Percentiles rank a stretch among this genome's conserved stretches.
phyloP scores from a whole-genome alignment of 1,139 yeast genomes.

The Geotrichum phurueaensis region DNA sequence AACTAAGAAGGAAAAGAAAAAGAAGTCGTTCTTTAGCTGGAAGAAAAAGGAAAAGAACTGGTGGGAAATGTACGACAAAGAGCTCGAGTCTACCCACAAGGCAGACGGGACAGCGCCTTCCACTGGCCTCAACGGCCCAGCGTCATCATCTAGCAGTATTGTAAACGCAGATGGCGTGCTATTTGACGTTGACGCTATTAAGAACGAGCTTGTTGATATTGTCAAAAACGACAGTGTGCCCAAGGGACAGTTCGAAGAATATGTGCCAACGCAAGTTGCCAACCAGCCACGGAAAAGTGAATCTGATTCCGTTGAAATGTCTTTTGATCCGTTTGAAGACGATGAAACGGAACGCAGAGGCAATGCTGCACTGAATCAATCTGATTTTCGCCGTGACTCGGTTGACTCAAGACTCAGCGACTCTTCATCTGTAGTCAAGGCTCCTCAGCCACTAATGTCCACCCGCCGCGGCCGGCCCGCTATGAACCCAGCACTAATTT shows the following conservation, averaged over 20 bases:
- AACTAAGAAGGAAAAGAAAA: conserved; percentile 34
- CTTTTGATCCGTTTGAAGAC: conserved; percentile 18
- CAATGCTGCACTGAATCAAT: background rate
- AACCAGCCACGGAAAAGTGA: background rate
- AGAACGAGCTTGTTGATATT: conserved; percentile 30
- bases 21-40: conserved; percentile 42
- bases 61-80: conserved; percentile 61
- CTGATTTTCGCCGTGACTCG: background rate
- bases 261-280: conserved; percentile 11
- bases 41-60: conserved; percentile 64
- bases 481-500: background rate
- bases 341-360: conserved; percentile 12
- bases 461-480: background rate
- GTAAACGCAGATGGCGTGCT: conserved; percentile 19
- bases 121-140: conserved; percentile 17
- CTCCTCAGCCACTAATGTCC: background rate
- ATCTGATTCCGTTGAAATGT: conserved; percentile 12
- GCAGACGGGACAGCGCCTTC: conserved; percentile 11
- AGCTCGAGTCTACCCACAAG: conserved; percentile 18
- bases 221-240: conserved; percentile 9
- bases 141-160: conserved; percentile 1
- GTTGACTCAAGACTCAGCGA: background rate
- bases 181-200: conserved; percentile 39
- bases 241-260: conserved; percentile 7
- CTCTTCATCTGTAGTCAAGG: background rate